Percentiles rank a stretch among this genome's conserved stretches.
Conservation (phyloP, 2,329 filamentous ascomycete species). For the Curvularia verruculosa region DNA sequence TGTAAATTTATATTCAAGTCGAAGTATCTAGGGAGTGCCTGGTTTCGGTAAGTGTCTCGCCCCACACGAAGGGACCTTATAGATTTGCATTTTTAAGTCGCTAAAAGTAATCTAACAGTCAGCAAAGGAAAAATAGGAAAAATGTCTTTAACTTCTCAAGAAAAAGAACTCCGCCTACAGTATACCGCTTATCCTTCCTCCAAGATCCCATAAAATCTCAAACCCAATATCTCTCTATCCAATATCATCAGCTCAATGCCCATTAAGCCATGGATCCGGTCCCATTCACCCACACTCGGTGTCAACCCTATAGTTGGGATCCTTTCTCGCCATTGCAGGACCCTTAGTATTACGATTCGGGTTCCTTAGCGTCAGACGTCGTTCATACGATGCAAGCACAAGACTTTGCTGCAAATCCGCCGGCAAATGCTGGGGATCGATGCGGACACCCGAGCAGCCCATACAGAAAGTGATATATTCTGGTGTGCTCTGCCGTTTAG, state of each 20-base stretch:
- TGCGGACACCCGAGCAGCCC: conserved; percentile 1
- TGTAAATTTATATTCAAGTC: too few relatives aligned
- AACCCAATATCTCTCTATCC: neutral
- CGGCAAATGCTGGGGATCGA: neutral
- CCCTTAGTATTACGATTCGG: neutral
- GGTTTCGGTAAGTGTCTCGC: too few relatives aligned
- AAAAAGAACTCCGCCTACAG: neutral
- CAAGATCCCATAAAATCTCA: neutral
- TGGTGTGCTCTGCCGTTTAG: neutral
- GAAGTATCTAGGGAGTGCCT: too few relatives aligned
- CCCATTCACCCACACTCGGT: neutral
- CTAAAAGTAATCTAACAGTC: too few relatives aligned
- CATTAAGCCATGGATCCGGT: neutral
- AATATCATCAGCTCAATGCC: neutral
- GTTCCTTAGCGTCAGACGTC: neutral
- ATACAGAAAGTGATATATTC: conserved; percentile 6
- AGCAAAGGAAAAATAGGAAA: too few relatives aligned
- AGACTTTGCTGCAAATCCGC: neutral
- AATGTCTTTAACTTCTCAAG: too few relatives aligned
- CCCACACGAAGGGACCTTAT: too few relatives aligned
- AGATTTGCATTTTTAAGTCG: too few relatives aligned
- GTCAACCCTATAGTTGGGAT: neutral
- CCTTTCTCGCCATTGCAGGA: neutral
- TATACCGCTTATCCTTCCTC: neutral
- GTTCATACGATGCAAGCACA: neutral